Conservation (phyloP, 495 filamentous ascomycete species). For the Penicillium desertorum region DNA sequence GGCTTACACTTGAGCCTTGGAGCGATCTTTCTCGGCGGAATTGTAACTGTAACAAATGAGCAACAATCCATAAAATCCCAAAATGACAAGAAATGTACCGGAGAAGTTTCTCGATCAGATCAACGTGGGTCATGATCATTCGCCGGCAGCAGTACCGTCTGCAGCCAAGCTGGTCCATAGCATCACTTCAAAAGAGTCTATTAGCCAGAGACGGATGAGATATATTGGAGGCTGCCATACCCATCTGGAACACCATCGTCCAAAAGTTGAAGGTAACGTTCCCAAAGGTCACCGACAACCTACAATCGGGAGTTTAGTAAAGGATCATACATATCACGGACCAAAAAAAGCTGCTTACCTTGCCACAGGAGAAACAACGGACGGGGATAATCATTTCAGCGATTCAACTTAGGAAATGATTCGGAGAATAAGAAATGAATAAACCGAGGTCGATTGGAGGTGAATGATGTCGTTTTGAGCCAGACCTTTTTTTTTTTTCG, state of each 20-base stretch:
- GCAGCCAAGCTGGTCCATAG: slow-evolving; percentile 89
- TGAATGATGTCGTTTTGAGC: slow-evolving; percentile 18
- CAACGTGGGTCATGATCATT: slow-evolving; percentile 99
- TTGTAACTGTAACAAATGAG: slow-evolving; percentile 31
- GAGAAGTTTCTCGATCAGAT: slow-evolving; percentile 96
- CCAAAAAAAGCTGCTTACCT: slow-evolving; percentile 56
- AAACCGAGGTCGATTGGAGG: slow-evolving; percentile 17
- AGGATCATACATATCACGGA: neutral
- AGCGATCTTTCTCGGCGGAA: slow-evolving; percentile 37
- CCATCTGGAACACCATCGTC: slow-evolving; percentile 76
- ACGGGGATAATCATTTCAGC: slow-evolving; percentile 93
- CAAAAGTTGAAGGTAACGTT: slow-evolving; percentile 80
- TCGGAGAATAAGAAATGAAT: slow-evolving; percentile 19
- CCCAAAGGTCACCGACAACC: slow-evolving; percentile 97
- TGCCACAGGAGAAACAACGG: slow-evolving; percentile 97
- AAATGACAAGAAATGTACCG: slow-evolving; percentile 58
- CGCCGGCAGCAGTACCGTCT: slow-evolving; percentile 96
- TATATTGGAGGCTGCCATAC: slow-evolving; percentile 41
- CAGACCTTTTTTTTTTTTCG: slow-evolving; percentile 24
- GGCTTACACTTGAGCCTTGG: slow-evolving; percentile 35
- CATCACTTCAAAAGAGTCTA: slow-evolving; percentile 58
- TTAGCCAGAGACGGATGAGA: neutral
- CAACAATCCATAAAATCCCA: neutral
- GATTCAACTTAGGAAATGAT: neutral
- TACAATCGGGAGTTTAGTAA: slow-evolving; percentile 39